Evolutionary conservation across 2,329 filamentous ascomycete genomes (phyloP), one percentile per base, ranked within the genome.

Genomic region (Nemania sp.): DNA sequence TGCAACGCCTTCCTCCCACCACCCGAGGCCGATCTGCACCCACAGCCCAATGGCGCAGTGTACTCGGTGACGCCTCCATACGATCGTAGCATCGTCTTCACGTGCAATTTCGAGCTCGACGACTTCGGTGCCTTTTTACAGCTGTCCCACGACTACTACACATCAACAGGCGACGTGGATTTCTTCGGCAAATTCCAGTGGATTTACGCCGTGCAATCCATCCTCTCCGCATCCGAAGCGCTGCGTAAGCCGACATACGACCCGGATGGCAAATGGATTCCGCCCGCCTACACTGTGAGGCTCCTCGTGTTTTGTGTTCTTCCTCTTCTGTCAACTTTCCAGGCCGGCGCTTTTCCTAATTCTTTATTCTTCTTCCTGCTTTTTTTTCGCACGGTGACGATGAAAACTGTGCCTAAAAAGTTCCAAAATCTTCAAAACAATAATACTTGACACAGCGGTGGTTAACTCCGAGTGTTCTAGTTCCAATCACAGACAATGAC

Each of bases 31-130:
- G 88, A 89, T 2, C 85, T 95, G 38, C 75, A 79, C 1, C 86
- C 90, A 1, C 82, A 85, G 0, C 76, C 80, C 13, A 91, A 91
- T 74, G 82, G 85, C 1, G 88, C 87, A 0, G 86, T 87, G 1
- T 90, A 91, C 78, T 70, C 82, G 80, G 77, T 79, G 81, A 87
- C 63, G 85, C 91, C 92, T 1, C 81, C 84, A 0, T 93, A 93
- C 73, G 89, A 93, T 74, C 85, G 86, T 1, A 84, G 84, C 1
- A 85, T 90, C 43, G 94, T 97, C 0, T 98, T 96, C 77, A 95
- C 98, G 79, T 98, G 95, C 86, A 98, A 98, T 80, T 98, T 96
- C 79, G 95, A 98, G 81, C 89, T 98, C 53, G 94, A 98, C 82
- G 95, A 92, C 11, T 86, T 98, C 1, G 93, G 94, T 0, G 90